Evolutionary conservation across 2,329 filamentous ascomycete species (phyloP).

Genomic region (Colletotrichum sojae): DNA sequence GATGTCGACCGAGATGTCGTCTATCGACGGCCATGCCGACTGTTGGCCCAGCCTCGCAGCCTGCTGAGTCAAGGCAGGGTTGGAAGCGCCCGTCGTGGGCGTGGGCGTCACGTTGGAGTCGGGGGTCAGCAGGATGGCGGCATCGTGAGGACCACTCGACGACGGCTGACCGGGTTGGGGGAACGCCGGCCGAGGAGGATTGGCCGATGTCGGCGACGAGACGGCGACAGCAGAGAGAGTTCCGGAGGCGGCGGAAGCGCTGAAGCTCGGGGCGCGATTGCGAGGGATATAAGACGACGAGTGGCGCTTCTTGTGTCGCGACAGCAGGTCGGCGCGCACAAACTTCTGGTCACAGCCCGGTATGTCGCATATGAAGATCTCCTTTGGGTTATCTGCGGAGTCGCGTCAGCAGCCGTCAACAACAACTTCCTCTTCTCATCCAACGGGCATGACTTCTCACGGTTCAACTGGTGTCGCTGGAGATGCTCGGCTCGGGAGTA

Average conservation of each 20-base stretch:
- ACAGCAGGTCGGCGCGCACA: conserved; percentile 82
- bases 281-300: conserved; percentile 67
- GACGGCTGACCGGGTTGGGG: conserved; percentile 44
- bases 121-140: conserved; percentile 60
- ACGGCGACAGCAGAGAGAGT: conserved; percentile 4
- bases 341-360: conserved; percentile 82
- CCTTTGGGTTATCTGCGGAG: conserved; percentile 78
- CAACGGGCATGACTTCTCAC: conserved; percentile 50
- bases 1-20: conserved; percentile 52
- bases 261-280: conserved; percentile 66
- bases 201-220: conserved; percentile 42
- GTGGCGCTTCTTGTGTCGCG: conserved; percentile 77
- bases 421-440: background rate
- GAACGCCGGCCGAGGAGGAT: conserved; percentile 35
- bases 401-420: conserved; percentile 5
- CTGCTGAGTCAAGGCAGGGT: conserved; percentile 28
- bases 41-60: conserved; percentile 44
- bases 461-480: conserved; percentile 86
- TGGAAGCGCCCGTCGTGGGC: conserved; percentile 43
- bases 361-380: conserved; percentile 84
- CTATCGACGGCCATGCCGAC: conserved; percentile 52
- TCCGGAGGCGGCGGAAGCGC: conserved; percentile 48
- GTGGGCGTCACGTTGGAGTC: conserved; percentile 53
- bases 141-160: conserved; percentile 59
- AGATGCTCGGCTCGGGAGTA: conserved; percentile 87